These are phyloP conservation scores for Parmelia sp. DNA, from an alignment of 495 filamentous ascomycete species.

Conservation along the genomic window DNA sequence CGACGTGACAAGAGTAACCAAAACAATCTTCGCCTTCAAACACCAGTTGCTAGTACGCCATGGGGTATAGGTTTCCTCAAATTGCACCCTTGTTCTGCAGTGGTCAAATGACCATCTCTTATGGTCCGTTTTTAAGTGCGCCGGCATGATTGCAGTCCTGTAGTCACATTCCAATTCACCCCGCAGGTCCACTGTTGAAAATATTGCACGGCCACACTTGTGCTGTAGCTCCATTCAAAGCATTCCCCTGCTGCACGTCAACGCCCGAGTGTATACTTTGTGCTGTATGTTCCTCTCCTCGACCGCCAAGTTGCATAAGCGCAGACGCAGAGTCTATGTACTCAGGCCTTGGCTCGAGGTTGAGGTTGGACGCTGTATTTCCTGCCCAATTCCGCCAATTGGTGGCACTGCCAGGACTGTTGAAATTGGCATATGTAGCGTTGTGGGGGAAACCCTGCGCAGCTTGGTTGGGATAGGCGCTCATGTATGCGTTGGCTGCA, in stretches of 20 bases:
- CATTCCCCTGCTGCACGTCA: conserved; percentile 2
- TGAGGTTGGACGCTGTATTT: conserved; percentile 25
- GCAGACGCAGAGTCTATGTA: conserved; percentile 28
- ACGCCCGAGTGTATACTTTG: neutral
- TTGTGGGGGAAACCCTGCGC: conserved; percentile 4
- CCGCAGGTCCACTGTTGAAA: neutral
- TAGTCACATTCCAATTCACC: neutral
- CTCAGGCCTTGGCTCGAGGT: conserved; percentile 17
- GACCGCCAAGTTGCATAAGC: conserved; percentile 28
- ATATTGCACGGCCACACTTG: conserved; percentile 14
- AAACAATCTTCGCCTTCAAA: neutral
- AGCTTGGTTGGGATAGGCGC: conserved; percentile 16
- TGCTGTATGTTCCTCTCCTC: conserved; percentile 11
- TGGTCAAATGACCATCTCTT: no score
- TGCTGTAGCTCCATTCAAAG: neutral
- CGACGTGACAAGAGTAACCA: neutral
- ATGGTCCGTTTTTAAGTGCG: neutral
- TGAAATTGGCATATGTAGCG: conserved; percentile 4
- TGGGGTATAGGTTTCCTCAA: neutral
- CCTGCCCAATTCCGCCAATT: conserved; percentile 31
- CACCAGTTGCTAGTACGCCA: neutral
- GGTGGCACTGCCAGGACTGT: conserved; percentile 19
- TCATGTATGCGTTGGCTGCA: conserved; percentile 17
- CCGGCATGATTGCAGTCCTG: neutral
- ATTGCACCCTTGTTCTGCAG: neutral